phyloP scores from a whole-genome alignment of 345 rosid species.

The Melaleuca quinquenervia region DNA sequence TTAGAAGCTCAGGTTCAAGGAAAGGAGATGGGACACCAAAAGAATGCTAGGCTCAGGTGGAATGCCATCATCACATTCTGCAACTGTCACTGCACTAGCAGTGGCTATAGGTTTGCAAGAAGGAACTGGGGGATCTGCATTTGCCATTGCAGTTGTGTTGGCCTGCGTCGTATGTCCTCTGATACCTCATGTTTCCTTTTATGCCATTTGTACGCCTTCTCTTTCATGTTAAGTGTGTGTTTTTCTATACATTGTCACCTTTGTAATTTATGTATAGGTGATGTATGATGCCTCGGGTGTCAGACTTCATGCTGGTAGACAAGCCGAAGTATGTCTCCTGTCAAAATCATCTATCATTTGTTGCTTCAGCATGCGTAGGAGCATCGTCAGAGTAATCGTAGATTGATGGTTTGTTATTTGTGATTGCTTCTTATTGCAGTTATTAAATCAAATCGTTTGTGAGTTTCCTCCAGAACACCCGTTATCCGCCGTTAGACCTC shows the following conservation, averaged over 20 bases:
- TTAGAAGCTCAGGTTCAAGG: slow-evolving; percentile 89
- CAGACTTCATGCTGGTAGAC: slow-evolving; percentile 96
- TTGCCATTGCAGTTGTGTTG: slow-evolving; percentile 75
- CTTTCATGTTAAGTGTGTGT: neutral
- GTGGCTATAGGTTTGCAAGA: slow-evolving; percentile 74
- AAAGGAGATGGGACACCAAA: slow-evolving; percentile 92
- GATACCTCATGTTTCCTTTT: neutral
- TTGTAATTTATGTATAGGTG: slow-evolving; percentile 33
- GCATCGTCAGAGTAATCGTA: neutral
- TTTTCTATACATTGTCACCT: neutral
- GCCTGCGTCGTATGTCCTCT: slow-evolving; percentile 68
- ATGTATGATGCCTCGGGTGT: slow-evolving; percentile 98
- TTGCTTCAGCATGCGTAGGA: neutral
- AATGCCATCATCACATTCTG: slow-evolving; percentile 96
- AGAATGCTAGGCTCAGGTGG: slow-evolving; percentile 84
- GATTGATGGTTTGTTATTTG: neutral
- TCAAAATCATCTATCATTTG: neutral
- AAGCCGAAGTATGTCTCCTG: slow-evolving; percentile 69
- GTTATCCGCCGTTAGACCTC: slow-evolving; percentile 65
- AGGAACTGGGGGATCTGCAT: slow-evolving; percentile 66
- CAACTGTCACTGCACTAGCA: slow-evolving; percentile 88
- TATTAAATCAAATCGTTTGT: slow-evolving; percentile 91
- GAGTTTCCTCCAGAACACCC: slow-evolving; percentile 99
- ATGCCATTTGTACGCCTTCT: neutral
- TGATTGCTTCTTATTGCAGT: slow-evolving; percentile 24